Conservation (phyloP, 345 rosid genomes). For the Sisymbrium irio region DNA sequence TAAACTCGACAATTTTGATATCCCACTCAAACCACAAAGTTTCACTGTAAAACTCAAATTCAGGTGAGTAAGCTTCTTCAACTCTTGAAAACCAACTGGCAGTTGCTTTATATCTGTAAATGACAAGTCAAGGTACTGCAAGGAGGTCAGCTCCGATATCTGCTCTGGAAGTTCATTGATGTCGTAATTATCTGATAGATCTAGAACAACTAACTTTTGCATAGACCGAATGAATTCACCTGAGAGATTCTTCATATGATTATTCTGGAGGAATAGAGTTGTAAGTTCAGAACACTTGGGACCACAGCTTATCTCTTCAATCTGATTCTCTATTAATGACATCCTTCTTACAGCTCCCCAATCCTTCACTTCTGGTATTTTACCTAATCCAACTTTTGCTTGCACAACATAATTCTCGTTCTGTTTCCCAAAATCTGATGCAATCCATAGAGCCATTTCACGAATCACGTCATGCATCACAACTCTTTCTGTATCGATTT, state of each 20-base stretch:
- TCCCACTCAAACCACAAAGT: too few species aligned
- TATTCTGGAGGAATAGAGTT: constrained; percentile 30
- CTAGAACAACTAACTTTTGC: constrained; percentile 27
- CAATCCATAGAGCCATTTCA: constrained; percentile 46
- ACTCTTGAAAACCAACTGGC: constrained; percentile 15
- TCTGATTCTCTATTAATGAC: constrained; percentile 31
- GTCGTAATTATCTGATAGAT: constrained; percentile 29
- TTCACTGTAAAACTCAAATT: too few species aligned
- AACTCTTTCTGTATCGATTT: not conserved
- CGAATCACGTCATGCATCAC: constrained; percentile 43
- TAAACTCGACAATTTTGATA: constrained; percentile 19
- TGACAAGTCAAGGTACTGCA: constrained; percentile 26
- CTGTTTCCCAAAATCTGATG: not conserved
- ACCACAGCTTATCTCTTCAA: constrained; percentile 10
- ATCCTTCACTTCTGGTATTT: constrained; percentile 17
- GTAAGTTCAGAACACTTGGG: constrained; percentile 23
- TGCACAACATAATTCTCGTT: not conserved
- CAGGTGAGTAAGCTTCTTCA: constrained; percentile 17
- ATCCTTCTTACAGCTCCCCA: constrained; percentile 26
- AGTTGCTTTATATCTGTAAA: not conserved
- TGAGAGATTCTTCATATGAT: constrained; percentile 23
- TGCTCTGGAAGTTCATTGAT: not conserved
- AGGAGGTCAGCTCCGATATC: constrained; percentile 12
- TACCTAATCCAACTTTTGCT: not conserved
- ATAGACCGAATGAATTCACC: constrained; percentile 22